These are phyloP conservation scores for Didymella lethalis DNA, from an alignment of 2,329 filamentous ascomycete species.

Conservation along the genomic window DNA sequence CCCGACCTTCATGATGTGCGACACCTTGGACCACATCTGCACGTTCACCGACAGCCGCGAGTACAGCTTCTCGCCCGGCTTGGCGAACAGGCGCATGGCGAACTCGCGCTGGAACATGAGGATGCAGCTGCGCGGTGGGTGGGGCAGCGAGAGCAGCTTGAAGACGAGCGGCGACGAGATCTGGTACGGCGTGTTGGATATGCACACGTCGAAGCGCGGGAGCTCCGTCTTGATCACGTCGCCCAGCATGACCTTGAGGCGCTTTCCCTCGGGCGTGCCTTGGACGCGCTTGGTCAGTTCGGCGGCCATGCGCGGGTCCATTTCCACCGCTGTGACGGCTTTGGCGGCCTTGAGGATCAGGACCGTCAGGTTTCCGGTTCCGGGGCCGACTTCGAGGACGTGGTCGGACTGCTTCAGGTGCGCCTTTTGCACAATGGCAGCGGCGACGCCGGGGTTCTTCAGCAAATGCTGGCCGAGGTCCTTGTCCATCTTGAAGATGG, in stretches of 20 bases:
- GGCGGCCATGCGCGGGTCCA: conserved; percentile 95
- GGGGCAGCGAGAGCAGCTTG: conserved; percentile 81
- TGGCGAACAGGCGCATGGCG: conserved; percentile 85
- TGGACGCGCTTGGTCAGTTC: conserved; percentile 94
- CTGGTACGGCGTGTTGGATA: conserved; percentile 77
- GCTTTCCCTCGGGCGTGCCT: conserved; percentile 77
- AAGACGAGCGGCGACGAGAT: conserved; percentile 94
- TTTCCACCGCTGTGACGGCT: conserved; percentile 83
- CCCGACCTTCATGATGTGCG: conserved; percentile 87
- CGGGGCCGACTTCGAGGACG: conserved; percentile 91
- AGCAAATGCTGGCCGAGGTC: conserved; percentile 90
- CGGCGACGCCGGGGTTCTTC: conserved; percentile 86
- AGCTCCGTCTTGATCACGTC: conserved; percentile 90
- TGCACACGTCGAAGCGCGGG: conserved; percentile 80
- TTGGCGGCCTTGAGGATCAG: conserved; percentile 88
- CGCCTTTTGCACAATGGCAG: conserved; percentile 85
- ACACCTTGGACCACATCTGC: conserved; percentile 85
- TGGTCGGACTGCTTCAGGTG: conserved; percentile 85
- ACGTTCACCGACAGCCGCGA: conserved; percentile 90
- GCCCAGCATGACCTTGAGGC: conserved; percentile 86
- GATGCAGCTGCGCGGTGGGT: conserved; percentile 81
- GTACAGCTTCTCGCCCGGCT: conserved; percentile 87
- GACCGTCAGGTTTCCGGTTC: conserved; percentile 88
- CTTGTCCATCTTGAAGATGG: conserved; percentile 97
- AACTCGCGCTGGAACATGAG: conserved; percentile 99